Conservation (phyloP, 345 rosid genomes). For the Iberis pinnata region DNA sequence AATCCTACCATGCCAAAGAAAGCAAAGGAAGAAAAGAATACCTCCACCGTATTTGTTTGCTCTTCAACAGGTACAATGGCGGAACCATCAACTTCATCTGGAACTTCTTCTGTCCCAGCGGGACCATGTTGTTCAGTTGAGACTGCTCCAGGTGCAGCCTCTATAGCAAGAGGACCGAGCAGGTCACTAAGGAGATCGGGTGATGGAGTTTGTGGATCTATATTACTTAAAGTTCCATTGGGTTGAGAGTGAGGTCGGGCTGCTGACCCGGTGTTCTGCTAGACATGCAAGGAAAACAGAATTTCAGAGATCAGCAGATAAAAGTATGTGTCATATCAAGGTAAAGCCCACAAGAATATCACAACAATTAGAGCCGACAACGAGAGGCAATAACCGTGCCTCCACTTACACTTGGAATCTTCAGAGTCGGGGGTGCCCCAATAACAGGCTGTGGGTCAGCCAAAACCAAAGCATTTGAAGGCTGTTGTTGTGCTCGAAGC, state of each 20-base stretch:
- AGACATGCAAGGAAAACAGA: constrained; percentile 15
- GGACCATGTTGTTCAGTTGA: no score
- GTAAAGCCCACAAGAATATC: background rate
- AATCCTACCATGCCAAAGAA: constrained; percentile 5
- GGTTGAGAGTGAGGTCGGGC: constrained; percentile 39
- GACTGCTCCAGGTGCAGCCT: constrained; percentile 58
- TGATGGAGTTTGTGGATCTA: constrained; percentile 53
- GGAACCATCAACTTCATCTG: constrained; percentile 44
- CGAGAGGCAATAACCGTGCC: constrained; percentile 40
- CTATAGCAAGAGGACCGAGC: constrained; percentile 83
- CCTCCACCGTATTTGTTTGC: constrained; percentile 66
- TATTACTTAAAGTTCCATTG: constrained; percentile 53
- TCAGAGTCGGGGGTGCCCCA: constrained; percentile 60
- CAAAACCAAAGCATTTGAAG: constrained; percentile 87
- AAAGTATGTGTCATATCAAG: constrained; percentile 2
- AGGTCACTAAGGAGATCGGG: constrained; percentile 75
- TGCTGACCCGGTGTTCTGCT: constrained; percentile 49
- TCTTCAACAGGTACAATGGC: constrained; percentile 83
- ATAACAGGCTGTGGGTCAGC: constrained; percentile 59
- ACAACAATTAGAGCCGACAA: constrained; percentile 5
- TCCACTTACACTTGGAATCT: constrained; percentile 57
- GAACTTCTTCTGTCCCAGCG: no score
- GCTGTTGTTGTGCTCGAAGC: constrained; percentile 88
- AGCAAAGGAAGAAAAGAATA: constrained; percentile 22
- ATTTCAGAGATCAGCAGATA: constrained; percentile 8